Base-by-base conservation (phyloP, 306 rosid genomes). In the Casuarina cunninghamiana region DNA sequence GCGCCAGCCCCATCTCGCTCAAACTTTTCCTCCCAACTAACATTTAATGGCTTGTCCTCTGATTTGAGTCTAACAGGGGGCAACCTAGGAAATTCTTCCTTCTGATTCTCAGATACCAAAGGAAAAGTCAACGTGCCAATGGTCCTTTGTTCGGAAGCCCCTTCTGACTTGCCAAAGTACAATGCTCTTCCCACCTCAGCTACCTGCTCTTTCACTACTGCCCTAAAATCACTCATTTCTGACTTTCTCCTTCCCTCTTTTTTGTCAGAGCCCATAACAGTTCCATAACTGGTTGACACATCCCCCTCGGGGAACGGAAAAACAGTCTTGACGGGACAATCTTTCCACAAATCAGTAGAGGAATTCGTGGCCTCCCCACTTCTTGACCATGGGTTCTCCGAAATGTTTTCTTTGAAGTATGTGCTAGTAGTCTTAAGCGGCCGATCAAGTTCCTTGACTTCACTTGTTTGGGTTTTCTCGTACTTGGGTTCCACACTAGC, bases 51-150 rank as follows among this genome's bases (percentile, higher is more conserved):
- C 82, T 88, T 93, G 81, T 93, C 98, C 84, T 93, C 98, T 35
- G 94, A 89, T 90, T 93, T 96, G 53, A 96, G 88, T 83, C 82
- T 90, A 79, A 96, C 98, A 37, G 97, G 99, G 37, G 99, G 94
- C 90, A 93, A 87, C 88, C 97, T 87, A 16, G 97, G 98, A 50
- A 87, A 87, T 77, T 91, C 98, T 82, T 96, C 97, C 82, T 87
- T 89, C 66, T 83, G 96, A 85, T 83, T 92, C 77, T 91, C 96
- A 50, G 72, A 76, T 8, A 72, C 77, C 49, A 91, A 78, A 74
- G 93, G 92, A 86, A 90, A 88, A 77, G 78, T 83, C 80, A 89
- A 69, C 83, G 81, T 77, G 79, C 85, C 80, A 15, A 88, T 71
- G 17, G 75, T 68, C 69, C 85, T 91, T 78, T 83, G 90, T 77